A percentile compares a stretch with the other conserved stretches of the same genome.
These are phyloP conservation scores for Przewalskia tangutica DNA, from an alignment of 257 asterid species.

Conservation along the genomic window DNA sequence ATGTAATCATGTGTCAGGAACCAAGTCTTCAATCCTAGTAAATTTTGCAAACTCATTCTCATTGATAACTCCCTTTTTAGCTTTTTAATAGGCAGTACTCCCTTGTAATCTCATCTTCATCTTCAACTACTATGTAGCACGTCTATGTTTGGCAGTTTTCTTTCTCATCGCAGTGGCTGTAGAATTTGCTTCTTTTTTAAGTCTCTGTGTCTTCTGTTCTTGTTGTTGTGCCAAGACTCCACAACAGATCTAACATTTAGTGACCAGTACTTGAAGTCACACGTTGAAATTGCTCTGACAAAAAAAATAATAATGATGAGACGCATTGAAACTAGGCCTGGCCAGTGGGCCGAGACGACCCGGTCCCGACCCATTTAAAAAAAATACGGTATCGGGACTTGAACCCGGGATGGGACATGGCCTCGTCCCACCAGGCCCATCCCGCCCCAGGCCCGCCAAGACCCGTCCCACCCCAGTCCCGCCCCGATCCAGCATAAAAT, in stretches of 20 bases:
- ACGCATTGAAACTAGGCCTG: not conserved
- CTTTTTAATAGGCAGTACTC: conserved; percentile 68
- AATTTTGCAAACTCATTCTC: conserved; percentile 63
- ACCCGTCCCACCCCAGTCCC: too few species aligned
- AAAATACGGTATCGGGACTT: too few species aligned
- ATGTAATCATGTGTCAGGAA: conserved; percentile 11
- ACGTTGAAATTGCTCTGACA: not conserved
- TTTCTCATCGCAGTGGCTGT: conserved; percentile 34
- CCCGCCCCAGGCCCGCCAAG: too few species aligned
- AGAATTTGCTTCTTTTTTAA: conserved; percentile 26
- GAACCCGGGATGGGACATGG: too few species aligned
- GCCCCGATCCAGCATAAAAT: too few species aligned
- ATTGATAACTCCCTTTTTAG: conserved; percentile 58
- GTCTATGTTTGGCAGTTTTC: conserved; percentile 75
- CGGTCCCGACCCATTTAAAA: too few species aligned
- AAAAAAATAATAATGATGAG: not conserved
- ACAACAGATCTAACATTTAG: not conserved
- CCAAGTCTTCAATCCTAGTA: conserved; percentile 71
- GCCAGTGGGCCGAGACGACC: too few species aligned
- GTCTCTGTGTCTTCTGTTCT: conserved; percentile 26
- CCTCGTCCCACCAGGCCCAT: too few species aligned
- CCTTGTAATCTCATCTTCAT: conserved; percentile 60
- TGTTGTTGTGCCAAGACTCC: conserved; percentile 2
- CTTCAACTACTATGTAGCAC: conserved; percentile 67
- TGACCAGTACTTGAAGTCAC: not conserved